These are phyloP conservation scores for Jatropha curcas DNA, from an alignment of 345 rosid genomes.

Conservation along the genomic window DNA sequence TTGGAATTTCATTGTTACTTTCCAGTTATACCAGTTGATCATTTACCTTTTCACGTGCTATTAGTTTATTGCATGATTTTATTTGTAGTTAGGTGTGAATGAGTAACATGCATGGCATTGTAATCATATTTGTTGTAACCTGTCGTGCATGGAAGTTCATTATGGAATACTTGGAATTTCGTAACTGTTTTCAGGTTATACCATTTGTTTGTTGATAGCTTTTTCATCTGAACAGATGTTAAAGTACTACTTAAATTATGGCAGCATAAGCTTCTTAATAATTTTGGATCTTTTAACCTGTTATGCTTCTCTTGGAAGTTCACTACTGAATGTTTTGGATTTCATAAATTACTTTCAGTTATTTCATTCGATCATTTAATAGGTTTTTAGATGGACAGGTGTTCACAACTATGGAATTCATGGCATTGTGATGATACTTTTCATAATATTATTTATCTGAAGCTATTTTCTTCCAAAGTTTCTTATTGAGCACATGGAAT, in stretches of 20 bases:
- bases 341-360: neutral
- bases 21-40: too few species aligned
- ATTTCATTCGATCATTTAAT: neutral
- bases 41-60: constrained; percentile 1
- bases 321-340: neutral
- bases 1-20: too few species aligned
- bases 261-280: neutral
- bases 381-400: neutral
- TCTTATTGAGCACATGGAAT: neutral
- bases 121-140: neutral
- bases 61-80: constrained; percentile 8
- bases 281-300: neutral
- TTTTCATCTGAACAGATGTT: constrained; percentile 4
- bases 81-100: neutral
- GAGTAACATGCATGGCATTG: constrained; percentile 6
- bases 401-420: constrained; percentile 8
- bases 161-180: neutral
- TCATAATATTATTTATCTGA: too few species aligned
- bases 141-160: constrained; percentile 16
- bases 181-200: neutral
- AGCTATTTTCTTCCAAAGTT: too few species aligned
- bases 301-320: constrained; percentile 11
- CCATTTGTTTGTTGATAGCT: neutral
- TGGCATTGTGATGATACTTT: neutral
- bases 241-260: neutral